Conservation (phyloP, 2,329 filamentous ascomycete genomes). For the Corynespora cassiicola region DNA sequence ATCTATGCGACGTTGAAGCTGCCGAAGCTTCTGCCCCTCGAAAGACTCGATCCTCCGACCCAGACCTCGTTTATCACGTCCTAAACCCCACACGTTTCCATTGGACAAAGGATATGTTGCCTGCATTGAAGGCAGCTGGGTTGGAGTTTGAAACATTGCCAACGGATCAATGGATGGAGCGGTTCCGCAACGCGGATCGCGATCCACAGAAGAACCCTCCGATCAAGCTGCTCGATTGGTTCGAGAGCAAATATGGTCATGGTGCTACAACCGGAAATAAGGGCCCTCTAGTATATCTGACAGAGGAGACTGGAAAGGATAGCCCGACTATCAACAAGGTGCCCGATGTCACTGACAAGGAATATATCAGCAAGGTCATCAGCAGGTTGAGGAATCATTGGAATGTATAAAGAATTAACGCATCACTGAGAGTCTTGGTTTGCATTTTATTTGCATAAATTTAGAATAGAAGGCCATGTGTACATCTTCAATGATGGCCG, state of each 20-base stretch:
- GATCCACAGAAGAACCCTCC: constrained; percentile 33
- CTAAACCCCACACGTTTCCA: constrained; percentile 58
- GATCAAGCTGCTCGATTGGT: constrained; percentile 37
- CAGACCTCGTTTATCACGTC: constrained; percentile 57
- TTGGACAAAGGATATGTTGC: constrained; percentile 63
- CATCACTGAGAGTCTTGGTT: too few species aligned
- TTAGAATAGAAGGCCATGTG: too few species aligned
- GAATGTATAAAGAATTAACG: too few species aligned
- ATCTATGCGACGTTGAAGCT: constrained; percentile 5
- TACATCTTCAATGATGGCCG: too few species aligned
- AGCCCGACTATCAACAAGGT: constrained; percentile 18
- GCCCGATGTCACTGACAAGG: constrained; percentile 16
- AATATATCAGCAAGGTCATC: constrained; percentile 22
- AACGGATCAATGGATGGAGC: constrained; percentile 32
- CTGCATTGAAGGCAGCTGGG: constrained; percentile 55
- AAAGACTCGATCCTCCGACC: neutral
- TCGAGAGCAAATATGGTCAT: constrained; percentile 33
- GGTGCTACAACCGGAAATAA: constrained; percentile 11
- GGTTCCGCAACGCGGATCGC: constrained; percentile 22
- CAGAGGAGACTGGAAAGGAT: constrained; percentile 18
- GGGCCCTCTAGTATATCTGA: constrained; percentile 20
- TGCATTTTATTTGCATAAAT: too few species aligned
- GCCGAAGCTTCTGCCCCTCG: constrained; percentile 1
- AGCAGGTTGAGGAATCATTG: constrained; percentile 12
- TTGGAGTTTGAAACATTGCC: constrained; percentile 28